Base-by-base conservation (phyloP, 768 basidiomycete genomes). In the Pleurotus tuber-regium region DNA sequence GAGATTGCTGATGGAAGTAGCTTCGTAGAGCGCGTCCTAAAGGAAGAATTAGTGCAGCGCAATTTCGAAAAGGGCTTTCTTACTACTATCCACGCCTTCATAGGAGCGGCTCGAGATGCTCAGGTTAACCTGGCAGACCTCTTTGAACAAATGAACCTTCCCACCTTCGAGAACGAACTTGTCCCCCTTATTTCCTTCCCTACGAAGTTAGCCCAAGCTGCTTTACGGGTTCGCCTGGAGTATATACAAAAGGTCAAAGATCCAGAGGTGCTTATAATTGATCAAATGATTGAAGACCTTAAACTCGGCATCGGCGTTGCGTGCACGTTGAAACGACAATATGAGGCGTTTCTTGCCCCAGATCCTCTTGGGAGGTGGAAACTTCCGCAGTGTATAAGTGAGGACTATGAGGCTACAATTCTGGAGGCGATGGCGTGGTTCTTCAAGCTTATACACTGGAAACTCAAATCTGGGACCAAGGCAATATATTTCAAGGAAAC, bases 401-500 rank as follows among this genome's bases (percentile, higher is more conserved):
- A 87, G 43, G 91, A 92, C 59, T 99, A 97, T 66, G 95, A 99
- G 66, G 69, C 77, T 16, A 92, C 92, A 1, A 86, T 99, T 50
- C 74, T 96, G 52, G 88, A 95, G 55, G 90, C 91, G 2, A 71
- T 98, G 54, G 79, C 83, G 5, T 84, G 86, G 62, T 95, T 98
- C 70, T 99, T 99, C 78, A 87, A 82, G 62, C 76, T 99, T 29
- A 85, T 98, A 18, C 92, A 96, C 58, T 93, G 89, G 90, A 96
- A 98, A 66, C 77, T 99, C 46, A 96, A 96, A 74, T 89, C 90
- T 57, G 92, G 89, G 16, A 80, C 85, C 53, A 93, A 92, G 65
- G 89, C 88, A 16, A 92, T 95, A 42, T 90, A 96, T 68, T 95
- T 98, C 76, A 93, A 95, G 63, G 97, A 99, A 73, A 97, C 95